Evolutionary conservation across 1,139 yeast species (phyloP).

Genomic region (Blastobotrys raffinosifermentans): DNA sequence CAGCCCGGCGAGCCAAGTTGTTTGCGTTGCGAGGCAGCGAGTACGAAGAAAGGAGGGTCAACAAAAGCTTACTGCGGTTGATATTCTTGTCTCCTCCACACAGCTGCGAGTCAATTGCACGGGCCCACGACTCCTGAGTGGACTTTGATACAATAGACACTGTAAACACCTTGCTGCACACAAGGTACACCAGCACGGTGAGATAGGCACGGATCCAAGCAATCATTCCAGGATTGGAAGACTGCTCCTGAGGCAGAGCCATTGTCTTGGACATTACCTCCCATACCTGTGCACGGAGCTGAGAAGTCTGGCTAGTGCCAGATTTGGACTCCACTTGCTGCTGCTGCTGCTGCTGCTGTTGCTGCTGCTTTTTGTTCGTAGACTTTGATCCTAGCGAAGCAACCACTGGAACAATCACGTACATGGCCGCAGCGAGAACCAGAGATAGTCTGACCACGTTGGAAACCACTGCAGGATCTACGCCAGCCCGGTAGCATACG

Average conservation of each 20-base stretch:
- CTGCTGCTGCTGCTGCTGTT: not conserved
- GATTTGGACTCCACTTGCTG: not conserved
- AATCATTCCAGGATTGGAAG: no score
- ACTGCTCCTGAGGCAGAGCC: no score
- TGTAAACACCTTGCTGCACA: no score
- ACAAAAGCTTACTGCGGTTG: conserved; percentile 23
- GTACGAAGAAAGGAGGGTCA: conserved; percentile 28
- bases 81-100: conserved; percentile 33
- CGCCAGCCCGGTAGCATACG: conserved; percentile 13
- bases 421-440: conserved; percentile 28
- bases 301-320: no score
- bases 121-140: conserved; percentile 10
- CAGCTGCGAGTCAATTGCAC: conserved; percentile 36
- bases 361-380: not conserved
- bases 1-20: conserved; percentile 29
- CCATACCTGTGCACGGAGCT: conserved; percentile 13
- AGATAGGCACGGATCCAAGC: no score
- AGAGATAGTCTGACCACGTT: conserved; percentile 24
- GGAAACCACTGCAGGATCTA: conserved; percentile 14
- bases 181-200: no score
- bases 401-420: conserved; percentile 25
- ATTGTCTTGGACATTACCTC: conserved; percentile 10
- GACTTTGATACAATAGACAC: not conserved
- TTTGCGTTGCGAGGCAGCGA: conserved; percentile 25
- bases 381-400: not conserved